Evolutionary conservation across 2,329 filamentous ascomycete species (phyloP).

Genomic region (Tolypocladium album): DNA sequence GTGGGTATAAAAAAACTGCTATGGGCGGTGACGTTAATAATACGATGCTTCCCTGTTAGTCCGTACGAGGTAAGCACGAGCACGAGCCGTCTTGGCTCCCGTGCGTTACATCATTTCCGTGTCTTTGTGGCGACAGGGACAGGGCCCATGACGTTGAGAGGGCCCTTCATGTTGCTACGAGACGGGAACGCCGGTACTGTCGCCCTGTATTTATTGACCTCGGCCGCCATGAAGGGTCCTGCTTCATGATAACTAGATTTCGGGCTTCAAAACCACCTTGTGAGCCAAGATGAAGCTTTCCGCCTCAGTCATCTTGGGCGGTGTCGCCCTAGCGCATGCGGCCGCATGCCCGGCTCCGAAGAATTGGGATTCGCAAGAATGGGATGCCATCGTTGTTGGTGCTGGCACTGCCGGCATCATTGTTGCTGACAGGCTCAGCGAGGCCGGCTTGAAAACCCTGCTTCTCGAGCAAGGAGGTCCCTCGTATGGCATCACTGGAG

Average conservation of each 20-base stretch:
- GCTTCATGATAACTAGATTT: background rate
- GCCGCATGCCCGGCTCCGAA: background rate
- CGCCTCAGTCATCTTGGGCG: background rate
- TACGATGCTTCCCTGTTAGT: no score
- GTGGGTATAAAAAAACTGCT: background rate
- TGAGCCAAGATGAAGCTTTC: background rate
- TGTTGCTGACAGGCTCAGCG: conserved; percentile 37
- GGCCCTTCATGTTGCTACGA: background rate
- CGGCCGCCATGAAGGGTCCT: background rate
- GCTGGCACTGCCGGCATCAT: conserved; percentile 42
- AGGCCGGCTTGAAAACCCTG: conserved; percentile 38
- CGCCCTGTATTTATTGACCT: background rate
- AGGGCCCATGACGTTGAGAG: background rate
- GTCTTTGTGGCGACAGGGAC: background rate
- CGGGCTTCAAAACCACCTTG: background rate
- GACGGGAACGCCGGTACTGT: background rate
- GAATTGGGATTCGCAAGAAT: conserved; percentile 7
- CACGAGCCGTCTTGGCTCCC: background rate
- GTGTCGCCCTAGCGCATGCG: background rate
- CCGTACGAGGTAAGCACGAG: background rate
- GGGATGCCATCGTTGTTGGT: conserved; percentile 31
- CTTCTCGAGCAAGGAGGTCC: conserved; percentile 39
- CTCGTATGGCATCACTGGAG: conserved; percentile 37
- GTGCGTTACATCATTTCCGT: background rate
- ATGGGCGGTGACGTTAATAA: background rate